Evolutionary conservation across 2,329 filamentous ascomycete genomes (phyloP).

Genomic region (Cytospora mali): DNA sequence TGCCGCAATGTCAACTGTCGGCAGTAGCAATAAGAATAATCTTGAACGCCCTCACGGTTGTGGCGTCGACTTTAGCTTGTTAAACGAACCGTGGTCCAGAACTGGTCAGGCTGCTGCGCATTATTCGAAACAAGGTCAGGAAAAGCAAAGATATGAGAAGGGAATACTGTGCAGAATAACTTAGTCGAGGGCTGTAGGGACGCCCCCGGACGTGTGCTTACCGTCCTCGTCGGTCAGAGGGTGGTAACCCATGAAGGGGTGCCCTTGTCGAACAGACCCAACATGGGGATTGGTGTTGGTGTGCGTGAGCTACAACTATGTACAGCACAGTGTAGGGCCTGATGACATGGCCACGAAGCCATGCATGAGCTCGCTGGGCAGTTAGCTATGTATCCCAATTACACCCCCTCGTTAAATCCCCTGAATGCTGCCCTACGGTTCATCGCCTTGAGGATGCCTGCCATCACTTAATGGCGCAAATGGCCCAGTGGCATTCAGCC

Average conservation of each 20-base stretch:
- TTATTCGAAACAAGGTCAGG: conserved; percentile 28
- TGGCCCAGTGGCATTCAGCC: conserved; percentile 11
- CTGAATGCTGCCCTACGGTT: conserved; percentile 14
- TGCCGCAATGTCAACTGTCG: conserved; percentile 16
- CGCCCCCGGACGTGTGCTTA: conserved; percentile 23
- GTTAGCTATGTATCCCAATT: conserved; percentile 12
- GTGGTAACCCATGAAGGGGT: conserved; percentile 21
- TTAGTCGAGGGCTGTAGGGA: conserved; percentile 22
- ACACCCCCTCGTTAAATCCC: conserved; percentile 20
- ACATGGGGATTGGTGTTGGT: conserved; percentile 34
- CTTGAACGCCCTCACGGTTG: conserved; percentile 24
- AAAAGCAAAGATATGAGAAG: conserved; percentile 24
- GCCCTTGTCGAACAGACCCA: conserved; percentile 23
- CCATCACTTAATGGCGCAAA: conserved; percentile 10
- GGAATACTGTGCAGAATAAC: conserved; percentile 17
- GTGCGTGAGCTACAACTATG: conserved; percentile 40
- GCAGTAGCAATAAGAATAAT: conserved; percentile 18
- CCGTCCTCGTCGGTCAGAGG: conserved; percentile 11
- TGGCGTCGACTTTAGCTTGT: conserved; percentile 25
- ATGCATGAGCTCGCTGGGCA: conserved; percentile 44
- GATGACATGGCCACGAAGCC: conserved; percentile 48
- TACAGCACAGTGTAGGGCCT: conserved; percentile 33
- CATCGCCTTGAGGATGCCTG: conserved; percentile 9
- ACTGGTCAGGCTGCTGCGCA: conserved; percentile 21
- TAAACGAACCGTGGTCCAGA: conserved; percentile 25